Base-by-base conservation (phyloP, 805 yeast species). In the Yarrowia phangngaensis region DNA sequence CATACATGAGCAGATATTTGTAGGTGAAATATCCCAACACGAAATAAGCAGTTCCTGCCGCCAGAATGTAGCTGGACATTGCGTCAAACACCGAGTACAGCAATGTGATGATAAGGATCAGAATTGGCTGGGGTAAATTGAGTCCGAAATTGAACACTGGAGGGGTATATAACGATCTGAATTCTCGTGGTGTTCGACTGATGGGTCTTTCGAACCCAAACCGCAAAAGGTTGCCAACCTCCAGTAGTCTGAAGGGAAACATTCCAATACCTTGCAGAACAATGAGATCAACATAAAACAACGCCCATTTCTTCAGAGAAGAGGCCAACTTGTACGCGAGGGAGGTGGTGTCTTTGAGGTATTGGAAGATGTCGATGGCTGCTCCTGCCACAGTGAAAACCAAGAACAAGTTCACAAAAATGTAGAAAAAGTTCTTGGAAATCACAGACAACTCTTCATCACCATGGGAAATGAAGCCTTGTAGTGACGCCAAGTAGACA, bases 331-430 rank as follows among this genome's bases (percentile, higher is more conserved):
- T 88, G 55, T 79, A 78, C 0, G 97, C 97, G 51, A 90, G 75
- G 62, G 84, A 80, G 1, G 95, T 84, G 1, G 97, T 87, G 60
- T 92, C 97, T 61, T 86, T 84, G 45, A 89, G 70, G 54, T 79
- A 78, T 32, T 83, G 81, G 85, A 86, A 80, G 55, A 79, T 78
- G 56, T 79, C 79, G 5, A 92, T 80, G 1, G 92, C 90, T 0
- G 96, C 86, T 54, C 96, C 95, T 6, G 94, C 95, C 59, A 89
- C 75, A 1, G 97, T 90, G 69, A 92, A 92, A 20, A 90, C 95
- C 60, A 90, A 70, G 61, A 90, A 92, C 74, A 92, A 72, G 64
- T 90, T 90, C 55, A 90, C 95, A 67, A 92, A 92, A 27, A 89
- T 84, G 65, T 88, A 92, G 63, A 92, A 89, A 67, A 89, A 90